Evolutionary conservation across 495 filamentous ascomycete genomes (phyloP), one percentile per base, ranked within the genome.

Genomic region (Apodospora peruviana): DNA sequence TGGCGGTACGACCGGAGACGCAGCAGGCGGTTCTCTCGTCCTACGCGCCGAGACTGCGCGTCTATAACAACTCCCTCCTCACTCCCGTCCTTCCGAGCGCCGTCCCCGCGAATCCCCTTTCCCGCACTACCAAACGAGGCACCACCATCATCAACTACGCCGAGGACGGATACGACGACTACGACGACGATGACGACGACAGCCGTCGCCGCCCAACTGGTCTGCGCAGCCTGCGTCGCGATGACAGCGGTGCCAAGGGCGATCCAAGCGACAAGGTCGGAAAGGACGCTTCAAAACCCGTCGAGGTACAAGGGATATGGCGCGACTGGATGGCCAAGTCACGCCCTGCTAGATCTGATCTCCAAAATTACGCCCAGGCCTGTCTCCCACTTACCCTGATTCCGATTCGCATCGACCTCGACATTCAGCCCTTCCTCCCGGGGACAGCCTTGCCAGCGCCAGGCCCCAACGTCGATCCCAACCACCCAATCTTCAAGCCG

Each of bases 121-220:
- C 87, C 50, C 82, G 91, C 59, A 96, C 90, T 17, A 97, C 93
- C 17, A 99, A 99, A 70, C 87, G 93, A 63, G 94, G 93, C 32
- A 97, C 93, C 2, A 89, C 88, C 34, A 88, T 90, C 38, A 91
- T 96, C 60, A 97, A 96, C 66, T 99, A 99, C 59, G 91, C 93
- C 23, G 93, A 99, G 65, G 90, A 96, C 59, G 91, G 88, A 16
- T 95, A 79, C 57, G 93, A 96, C 46, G 90, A 98, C 65, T 85
- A 93, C 43, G 90, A 96, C 56, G 91, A 96, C 51, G 90, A 96
- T 32, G 91, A 95, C 38, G 87, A 96, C 48, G 25, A 70, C 45
- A 57, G 50, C 52, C 82, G 84, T 36, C 81, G 88, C 47, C 81
- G 87, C 40, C 88, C 85, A 43, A 96, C 89, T 5, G 93, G 90